Evolutionary conservation across 352 stramenopile genomes (phyloP).

Genomic region (Thraustochytrium sp.): DNA sequence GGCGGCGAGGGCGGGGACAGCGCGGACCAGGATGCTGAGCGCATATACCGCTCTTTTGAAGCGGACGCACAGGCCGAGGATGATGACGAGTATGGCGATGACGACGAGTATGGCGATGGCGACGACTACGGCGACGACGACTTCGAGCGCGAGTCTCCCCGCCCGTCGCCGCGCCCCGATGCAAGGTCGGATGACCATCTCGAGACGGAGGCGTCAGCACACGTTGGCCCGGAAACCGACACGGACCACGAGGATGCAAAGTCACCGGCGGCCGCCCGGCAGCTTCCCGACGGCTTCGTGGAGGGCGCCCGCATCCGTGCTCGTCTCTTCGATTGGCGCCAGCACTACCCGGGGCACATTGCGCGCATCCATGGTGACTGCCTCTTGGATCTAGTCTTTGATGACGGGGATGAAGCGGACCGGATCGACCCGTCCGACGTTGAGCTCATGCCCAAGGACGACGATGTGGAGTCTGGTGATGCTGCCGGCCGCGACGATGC

Average conservation of each 20-base stretch:
- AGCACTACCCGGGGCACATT: background rate
- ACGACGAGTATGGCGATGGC: background rate
- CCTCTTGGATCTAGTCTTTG: background rate
- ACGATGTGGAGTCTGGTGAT: no score
- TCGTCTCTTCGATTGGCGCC: slow-evolving; percentile 9
- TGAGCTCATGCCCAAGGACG: background rate
- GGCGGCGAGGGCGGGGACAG: background rate
- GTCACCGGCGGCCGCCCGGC: no score
- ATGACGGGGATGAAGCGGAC: slow-evolving; percentile 12
- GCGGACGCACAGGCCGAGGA: background rate
- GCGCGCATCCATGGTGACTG: background rate
- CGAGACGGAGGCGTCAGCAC: background rate
- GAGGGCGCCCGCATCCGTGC: background rate
- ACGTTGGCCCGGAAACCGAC: background rate
- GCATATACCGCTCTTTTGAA: slow-evolving; percentile 25
- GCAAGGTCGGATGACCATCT: background rate
- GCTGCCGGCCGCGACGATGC: no score
- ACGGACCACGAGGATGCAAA: no score
- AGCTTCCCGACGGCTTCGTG: background rate
- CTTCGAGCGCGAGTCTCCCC: background rate
- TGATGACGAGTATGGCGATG: background rate
- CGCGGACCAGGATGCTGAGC: background rate
- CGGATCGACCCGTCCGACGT: slow-evolving; percentile 1
- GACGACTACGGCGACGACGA: background rate
- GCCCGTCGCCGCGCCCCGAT: background rate